A percentile compares a stretch with the other conserved stretches of the same genome.
These are phyloP conservation scores for Styphnolobium japonicum DNA, from an alignment of 306 rosid genomes.

Conservation along the genomic window DNA sequence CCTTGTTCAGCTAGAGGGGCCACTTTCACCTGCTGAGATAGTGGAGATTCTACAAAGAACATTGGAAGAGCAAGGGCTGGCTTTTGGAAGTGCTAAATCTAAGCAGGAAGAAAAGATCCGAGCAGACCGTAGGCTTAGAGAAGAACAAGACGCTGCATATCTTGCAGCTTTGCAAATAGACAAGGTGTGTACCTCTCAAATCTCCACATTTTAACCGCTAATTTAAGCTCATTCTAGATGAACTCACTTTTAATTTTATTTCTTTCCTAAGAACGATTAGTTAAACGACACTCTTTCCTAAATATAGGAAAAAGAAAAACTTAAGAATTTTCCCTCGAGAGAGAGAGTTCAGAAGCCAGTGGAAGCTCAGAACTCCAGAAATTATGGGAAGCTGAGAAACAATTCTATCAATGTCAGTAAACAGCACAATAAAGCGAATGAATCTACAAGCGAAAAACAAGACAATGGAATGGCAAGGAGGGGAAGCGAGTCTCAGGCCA, in stretches of 20 bases:
- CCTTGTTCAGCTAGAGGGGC: slow-evolving; percentile 68
- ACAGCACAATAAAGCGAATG: slow-evolving; percentile 32
- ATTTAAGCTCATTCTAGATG: background rate
- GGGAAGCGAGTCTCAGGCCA: slow-evolving; percentile 44
- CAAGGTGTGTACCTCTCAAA: slow-evolving; percentile 39
- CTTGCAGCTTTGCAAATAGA: slow-evolving; percentile 63
- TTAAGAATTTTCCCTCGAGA: slow-evolving; percentile 29
- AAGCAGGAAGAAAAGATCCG: slow-evolving; percentile 49
- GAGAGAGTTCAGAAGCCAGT: slow-evolving; percentile 37
- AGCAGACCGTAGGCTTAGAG: slow-evolving; percentile 68
- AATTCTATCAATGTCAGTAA: slow-evolving; percentile 17
- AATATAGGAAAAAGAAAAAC: slow-evolving; percentile 51
- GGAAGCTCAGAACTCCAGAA: slow-evolving; percentile 34
- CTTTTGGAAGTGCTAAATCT: slow-evolving; percentile 56
- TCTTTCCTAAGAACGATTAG: background rate
- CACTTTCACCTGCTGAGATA: slow-evolving; percentile 68
- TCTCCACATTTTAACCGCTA: background rate
- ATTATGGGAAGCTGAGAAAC: slow-evolving; percentile 41
- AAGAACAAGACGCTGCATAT: slow-evolving; percentile 84
- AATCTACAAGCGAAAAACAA: slow-evolving; percentile 33
- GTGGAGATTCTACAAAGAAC: slow-evolving; percentile 85
- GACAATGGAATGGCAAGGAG: slow-evolving; percentile 34
- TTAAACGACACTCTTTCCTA: slow-evolving; percentile 19
- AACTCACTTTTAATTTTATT: background rate
- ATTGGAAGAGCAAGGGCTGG: slow-evolving; percentile 80